Conservation (phyloP, 495 filamentous ascomycete genomes). For the Aspergillus leporis region DNA sequence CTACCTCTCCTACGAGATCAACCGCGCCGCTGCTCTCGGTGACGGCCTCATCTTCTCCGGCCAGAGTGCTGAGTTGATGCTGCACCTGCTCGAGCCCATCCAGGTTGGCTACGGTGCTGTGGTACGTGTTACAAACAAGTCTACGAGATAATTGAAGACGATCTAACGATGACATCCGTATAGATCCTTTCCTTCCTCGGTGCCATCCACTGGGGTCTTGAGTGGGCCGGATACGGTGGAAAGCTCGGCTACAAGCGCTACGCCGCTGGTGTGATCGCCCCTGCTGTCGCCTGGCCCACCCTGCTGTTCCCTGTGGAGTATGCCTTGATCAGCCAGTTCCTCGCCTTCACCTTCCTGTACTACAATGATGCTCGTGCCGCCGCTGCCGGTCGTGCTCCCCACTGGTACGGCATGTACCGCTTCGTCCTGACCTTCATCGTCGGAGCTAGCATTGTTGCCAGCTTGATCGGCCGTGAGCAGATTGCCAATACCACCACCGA, state of each 20-base stretch:
- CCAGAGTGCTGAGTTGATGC: slow-evolving; percentile 68
- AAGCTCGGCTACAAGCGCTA: slow-evolving; percentile 74
- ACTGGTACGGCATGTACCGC: slow-evolving; percentile 91
- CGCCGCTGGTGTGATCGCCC: slow-evolving; percentile 76
- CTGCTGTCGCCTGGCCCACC: slow-evolving; percentile 91
- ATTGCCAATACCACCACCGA: slow-evolving; percentile 61
- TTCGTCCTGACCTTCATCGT: slow-evolving; percentile 96
- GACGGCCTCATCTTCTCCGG: slow-evolving; percentile 65
- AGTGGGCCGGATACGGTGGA: slow-evolving; percentile 76
- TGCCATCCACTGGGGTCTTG: slow-evolving; percentile 92
- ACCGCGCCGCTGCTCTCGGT: slow-evolving; percentile 59
- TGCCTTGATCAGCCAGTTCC: slow-evolving; percentile 87
- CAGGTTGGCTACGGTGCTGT: slow-evolving; percentile 94
- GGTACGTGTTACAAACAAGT: slow-evolving; percentile 52
- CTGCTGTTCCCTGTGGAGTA: slow-evolving; percentile 82
- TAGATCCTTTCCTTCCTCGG: slow-evolving; percentile 92
- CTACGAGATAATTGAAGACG: not conserved
- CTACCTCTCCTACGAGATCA: slow-evolving; percentile 79
- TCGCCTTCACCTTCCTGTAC: slow-evolving; percentile 86
- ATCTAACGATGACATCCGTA: slow-evolving; percentile 1
- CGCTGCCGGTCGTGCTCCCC: slow-evolving; percentile 76
- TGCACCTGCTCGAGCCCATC: slow-evolving; percentile 83
- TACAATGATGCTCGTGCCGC: slow-evolving; percentile 81
- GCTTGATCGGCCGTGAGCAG: slow-evolving; percentile 81
- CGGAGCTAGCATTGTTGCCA: slow-evolving; percentile 81